Conservation (phyloP, 2,329 filamentous ascomycete species). For the Diaporthe sp. region DNA sequence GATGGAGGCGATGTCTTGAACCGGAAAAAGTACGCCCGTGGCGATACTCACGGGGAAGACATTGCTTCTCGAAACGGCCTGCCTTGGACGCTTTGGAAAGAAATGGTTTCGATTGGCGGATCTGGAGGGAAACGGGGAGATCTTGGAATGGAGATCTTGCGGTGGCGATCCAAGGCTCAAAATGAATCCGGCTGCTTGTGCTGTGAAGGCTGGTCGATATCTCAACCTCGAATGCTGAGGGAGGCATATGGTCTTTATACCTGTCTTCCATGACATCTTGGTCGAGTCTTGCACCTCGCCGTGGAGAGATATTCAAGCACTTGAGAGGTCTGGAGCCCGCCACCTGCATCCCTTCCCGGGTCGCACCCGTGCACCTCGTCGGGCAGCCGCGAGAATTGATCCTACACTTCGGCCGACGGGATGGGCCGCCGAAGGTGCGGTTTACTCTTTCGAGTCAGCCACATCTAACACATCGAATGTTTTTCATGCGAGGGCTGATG, state of each 20-base stretch:
- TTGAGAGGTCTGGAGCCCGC: not conserved
- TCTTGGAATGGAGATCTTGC: constrained; percentile 1
- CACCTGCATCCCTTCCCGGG: constrained; percentile 5
- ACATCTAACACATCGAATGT: constrained; percentile 39
- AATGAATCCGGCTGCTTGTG: not conserved
- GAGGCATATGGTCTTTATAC: constrained; percentile 17
- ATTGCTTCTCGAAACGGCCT: constrained; percentile 25
- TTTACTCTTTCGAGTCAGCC: constrained; percentile 27
- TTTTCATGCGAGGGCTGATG: constrained; percentile 23
- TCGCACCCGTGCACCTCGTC: constrained; percentile 20
- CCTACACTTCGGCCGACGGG: constrained; percentile 11
- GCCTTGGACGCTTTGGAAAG: not conserved
- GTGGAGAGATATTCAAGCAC: not conserved
- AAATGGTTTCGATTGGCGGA: not conserved
- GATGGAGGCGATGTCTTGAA: not conserved
- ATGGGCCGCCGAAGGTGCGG: constrained; percentile 20
- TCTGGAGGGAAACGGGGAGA: not conserved
- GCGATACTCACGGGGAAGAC: constrained; percentile 40
- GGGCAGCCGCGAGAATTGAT: constrained; percentile 9
- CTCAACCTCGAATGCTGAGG: not conserved
- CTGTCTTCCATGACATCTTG: not conserved
- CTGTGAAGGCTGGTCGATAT: not conserved
- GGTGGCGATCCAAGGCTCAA: not conserved
- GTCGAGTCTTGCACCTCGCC: not conserved
- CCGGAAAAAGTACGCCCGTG: not conserved